A percentile compares a stretch with the other conserved stretches of the same genome.
These are phyloP conservation scores for Rhodosporidiobolus odoratus DNA, from an alignment of 768 basidiomycete genomes.

Conservation along the genomic window DNA sequence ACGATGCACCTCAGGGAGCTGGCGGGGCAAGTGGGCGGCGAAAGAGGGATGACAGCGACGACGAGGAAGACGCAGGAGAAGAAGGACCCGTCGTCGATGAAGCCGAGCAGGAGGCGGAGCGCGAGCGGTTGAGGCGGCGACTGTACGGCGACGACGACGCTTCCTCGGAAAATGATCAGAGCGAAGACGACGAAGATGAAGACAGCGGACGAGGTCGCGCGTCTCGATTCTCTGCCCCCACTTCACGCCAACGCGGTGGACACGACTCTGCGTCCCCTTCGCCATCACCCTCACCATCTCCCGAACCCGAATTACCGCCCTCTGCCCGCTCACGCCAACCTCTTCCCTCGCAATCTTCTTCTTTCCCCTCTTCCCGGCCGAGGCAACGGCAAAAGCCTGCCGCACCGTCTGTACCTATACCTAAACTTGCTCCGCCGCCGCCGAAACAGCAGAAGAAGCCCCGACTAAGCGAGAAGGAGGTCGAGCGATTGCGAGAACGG, in stretches of 20 bases:
- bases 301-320: background rate
- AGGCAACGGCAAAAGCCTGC: background rate
- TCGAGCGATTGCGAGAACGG: slow-evolving; percentile 28
- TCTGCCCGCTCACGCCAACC: slow-evolving; percentile 5
- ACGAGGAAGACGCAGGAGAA: slow-evolving; percentile 2
- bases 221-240: background rate
- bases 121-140: slow-evolving; percentile 23
- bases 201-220: background rate
- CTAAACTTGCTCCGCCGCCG: background rate
- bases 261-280: background rate
- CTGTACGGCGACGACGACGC: slow-evolving; percentile 31
- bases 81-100: slow-evolving; percentile 19
- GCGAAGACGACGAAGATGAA: background rate
- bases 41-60: background rate
- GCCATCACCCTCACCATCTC: slow-evolving; percentile 4
- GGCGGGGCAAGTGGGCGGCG: slow-evolving; percentile 7
- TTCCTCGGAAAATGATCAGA: slow-evolving; percentile 13
- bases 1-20: background rate
- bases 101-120: slow-evolving; percentile 19
- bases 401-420: background rate
- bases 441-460: slow-evolving; percentile 20
- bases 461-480: slow-evolving; percentile 22
- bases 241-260: slow-evolving; percentile 5
- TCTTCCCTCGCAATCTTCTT: slow-evolving; percentile 11
- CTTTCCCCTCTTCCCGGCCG: background rate